Base-by-base conservation (phyloP, 2,329 filamentous ascomycete species). In the Oidium heveae region DNA sequence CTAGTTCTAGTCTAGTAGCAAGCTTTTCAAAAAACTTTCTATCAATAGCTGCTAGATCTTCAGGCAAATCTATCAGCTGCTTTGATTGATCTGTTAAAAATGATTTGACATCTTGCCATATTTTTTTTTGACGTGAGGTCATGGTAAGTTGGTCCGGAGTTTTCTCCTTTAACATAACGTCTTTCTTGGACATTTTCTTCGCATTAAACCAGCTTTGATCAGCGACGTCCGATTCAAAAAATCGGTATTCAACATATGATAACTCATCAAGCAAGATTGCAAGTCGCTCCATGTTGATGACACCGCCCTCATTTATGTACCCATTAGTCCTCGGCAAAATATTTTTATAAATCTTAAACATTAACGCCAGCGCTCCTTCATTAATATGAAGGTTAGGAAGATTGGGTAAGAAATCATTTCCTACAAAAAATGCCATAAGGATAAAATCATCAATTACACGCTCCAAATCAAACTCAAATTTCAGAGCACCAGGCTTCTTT, bases 401-500 rank as follows among this genome's bases (percentile, higher is more conserved):
- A 68, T 98, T 95, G 2, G 91, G 91, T 67, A 98, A 75, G 71
- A 98, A 98, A 75, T 98, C 91, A 68, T 98, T 98, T 66, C 91
- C 91, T 63, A 98, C 86, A 68, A 98, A 98, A 71, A 98, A 98
- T 51, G 88, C 89, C 87, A 98, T 95, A 57, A 98, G 77, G 66
- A 98, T 96, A 68, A 98, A 98, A 72, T 98, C 91, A 66, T 98
- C 91, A 70, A 98, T 96, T 64, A 98, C 80, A 59, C 84, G 79
- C 71, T 98, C 91, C 74, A 98, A 82, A 65, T 98, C 84, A 65
- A 93, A 98, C 52, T 78, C 72, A 62, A 95, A 88, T 43, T 71
- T 73, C 61, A 94, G 72, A 61, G 72, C 71, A 18, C 80, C 83
- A 22, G 82, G 76, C 63, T 81, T 70, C 67, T 91, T 80, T 61